Conservation (phyloP, 345 rosid species). For the Euphorbia pulcherrima region DNA sequence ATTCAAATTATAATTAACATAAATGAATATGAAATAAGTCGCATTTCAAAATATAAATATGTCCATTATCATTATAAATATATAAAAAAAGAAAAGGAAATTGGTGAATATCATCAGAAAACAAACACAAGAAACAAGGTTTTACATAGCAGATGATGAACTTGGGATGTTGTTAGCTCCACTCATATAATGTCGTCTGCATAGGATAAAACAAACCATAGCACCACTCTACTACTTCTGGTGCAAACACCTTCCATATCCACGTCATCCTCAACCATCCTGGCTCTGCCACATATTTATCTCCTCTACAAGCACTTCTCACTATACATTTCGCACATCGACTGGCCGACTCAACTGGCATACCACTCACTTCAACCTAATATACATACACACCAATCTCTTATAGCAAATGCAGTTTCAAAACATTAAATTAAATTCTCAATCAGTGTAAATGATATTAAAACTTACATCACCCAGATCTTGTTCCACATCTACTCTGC, state of each 20-base stretch:
- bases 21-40: no score
- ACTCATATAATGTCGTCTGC: no score
- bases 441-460: not conserved
- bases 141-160: not conserved
- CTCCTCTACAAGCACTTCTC: conserved; percentile 41
- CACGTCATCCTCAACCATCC: conserved; percentile 16
- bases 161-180: conserved; percentile 13
- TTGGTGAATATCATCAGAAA: not conserved
- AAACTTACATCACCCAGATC: not conserved
- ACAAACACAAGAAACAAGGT: not conserved
- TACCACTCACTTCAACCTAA: conserved; percentile 20
- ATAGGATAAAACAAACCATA: not conserved
- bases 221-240: conserved; percentile 37
- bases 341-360: conserved; percentile 26
- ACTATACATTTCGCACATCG: conserved; percentile 24
- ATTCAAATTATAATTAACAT: no score
- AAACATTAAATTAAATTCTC: no score
- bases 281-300: conserved; percentile 39
- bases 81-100: not conserved
- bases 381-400: no score
- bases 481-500: not conserved
- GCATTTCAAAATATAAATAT: not conserved
- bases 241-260: conserved; percentile 41
- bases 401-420: no score
- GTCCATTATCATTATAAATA: not conserved